Base-by-base conservation (phyloP, 441 rosid species). In the Codiaeum variegatum region DNA sequence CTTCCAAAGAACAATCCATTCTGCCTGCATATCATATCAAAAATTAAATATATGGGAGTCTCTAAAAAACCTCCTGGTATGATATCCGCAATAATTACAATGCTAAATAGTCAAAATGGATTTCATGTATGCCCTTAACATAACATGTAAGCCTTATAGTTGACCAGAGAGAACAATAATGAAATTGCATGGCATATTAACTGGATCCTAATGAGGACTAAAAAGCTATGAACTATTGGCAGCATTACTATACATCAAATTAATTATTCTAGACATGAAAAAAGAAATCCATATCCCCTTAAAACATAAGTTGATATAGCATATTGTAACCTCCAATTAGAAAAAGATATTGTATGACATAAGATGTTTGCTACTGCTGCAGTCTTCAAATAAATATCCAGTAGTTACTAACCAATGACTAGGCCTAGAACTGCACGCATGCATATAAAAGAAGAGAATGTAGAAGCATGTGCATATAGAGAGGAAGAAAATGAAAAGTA, bases 231-330 rank as follows among this genome's bases (percentile, higher is more conserved):
- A 55, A 58, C 24, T 42, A 56, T 69, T 23, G 56, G 36, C 58
- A 69, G 47, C 24, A 36, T 28, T 21, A 16, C 21, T 34, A 52
- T 34, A 23, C 8, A n/a, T 15, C 51, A 69, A 32, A 12, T 6
- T 54, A 69, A 36, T 13, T 55, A 55, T 69, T 54, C 62, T 12
- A 54, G 49, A 54, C 36, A 69, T n/a, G 12, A 52, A 52, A 24
- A 19, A 62, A 18, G 9, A 34, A 34, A 62, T 62, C 42, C 15
- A 62, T 21, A 38, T n/a, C 12, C 46, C 60, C 5, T 55, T 21
- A 23, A 54, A 55, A 21, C 34, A 58, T 26, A 26, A 24, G 5
- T 18, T 58, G 8, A 34, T 62, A 62, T 34, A 13, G 18, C 28
- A 31, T 31, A 67, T 49, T 4, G 19, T 29, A 38, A 51, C 29